Conservation (phyloP, 139 green algal genomes). For the Deuterostichococcus epilithicus region DNA sequence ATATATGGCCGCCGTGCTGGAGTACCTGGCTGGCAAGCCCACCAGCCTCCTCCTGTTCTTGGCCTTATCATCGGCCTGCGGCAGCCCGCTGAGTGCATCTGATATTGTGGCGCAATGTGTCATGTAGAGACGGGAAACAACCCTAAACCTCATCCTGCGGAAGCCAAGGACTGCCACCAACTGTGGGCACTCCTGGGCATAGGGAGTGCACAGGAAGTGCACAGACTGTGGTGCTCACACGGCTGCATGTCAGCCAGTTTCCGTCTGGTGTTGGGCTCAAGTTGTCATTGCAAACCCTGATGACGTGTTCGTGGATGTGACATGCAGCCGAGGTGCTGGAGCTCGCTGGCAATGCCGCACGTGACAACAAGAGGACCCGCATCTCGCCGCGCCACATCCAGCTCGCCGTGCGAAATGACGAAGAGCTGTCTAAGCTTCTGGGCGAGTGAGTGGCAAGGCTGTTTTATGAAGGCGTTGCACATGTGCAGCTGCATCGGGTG, state of each 20-base stretch:
- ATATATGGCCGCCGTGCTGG: constrained; percentile 69
- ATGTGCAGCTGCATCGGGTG: too few relatives aligned
- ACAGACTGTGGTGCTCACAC: too few relatives aligned
- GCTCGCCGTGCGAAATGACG: constrained; percentile 88
- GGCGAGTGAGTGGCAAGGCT: constrained; percentile 34
- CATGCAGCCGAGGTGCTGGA: constrained; percentile 74
- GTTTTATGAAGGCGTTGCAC: background rate
- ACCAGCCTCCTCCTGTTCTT: too few relatives aligned
- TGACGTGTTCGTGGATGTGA: constrained; percentile 32
- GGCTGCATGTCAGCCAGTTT: too few relatives aligned
- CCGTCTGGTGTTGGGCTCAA: too few relatives aligned
- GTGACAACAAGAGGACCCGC: constrained; percentile 88
- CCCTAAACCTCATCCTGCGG: too few relatives aligned
- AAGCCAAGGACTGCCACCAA: too few relatives aligned
- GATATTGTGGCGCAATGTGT: too few relatives aligned
- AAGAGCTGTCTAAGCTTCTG: constrained; percentile 91
- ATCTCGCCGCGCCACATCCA: constrained; percentile 83
- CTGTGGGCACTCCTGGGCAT: too few relatives aligned
- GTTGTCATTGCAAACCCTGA: background rate
- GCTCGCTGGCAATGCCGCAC: constrained; percentile 77
- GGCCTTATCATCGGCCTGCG: too few relatives aligned
- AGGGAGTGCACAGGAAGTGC: too few relatives aligned
- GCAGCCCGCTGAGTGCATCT: too few relatives aligned
- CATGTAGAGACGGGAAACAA: constrained; percentile 16
- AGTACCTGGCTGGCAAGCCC: constrained; percentile 78